phyloP scores from a whole-genome alignment of 2,329 filamentous ascomycete genomes.

The Xylogone sp. region DNA sequence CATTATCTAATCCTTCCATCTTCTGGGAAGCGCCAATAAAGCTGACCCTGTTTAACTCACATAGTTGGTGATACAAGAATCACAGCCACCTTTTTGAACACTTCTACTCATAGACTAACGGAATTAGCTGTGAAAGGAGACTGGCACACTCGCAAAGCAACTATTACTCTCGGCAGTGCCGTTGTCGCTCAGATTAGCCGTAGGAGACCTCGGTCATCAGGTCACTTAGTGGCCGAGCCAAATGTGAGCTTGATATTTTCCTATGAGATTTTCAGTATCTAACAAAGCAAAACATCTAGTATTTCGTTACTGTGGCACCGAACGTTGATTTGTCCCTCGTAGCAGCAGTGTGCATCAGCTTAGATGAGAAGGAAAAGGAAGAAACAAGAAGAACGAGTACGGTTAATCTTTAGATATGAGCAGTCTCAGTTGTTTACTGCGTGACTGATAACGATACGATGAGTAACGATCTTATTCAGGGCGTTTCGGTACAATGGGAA shows the following conservation, averaged over 20 bases:
- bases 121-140: conserved; percentile 56
- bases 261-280: background rate
- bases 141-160: conserved; percentile 53
- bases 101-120: conserved; percentile 36
- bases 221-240: no score
- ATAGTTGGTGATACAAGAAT: conserved; percentile 52
- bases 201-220: conserved; percentile 21
- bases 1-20: background rate
- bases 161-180: conserved; percentile 46
- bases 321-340: conserved; percentile 64
- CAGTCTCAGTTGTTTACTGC: background rate
- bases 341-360: conserved; percentile 61
- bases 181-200: conserved; percentile 50
- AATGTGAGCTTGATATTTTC: background rate
- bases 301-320: conserved; percentile 59
- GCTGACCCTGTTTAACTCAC: background rate
- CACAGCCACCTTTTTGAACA: conserved; percentile 53
- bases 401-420: background rate
- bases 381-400: conserved; percentile 8
- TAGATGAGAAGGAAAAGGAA: conserved; percentile 64
- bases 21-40: no score
- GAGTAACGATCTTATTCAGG: no score
- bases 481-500: no score
- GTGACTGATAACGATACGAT: background rate
- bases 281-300: conserved; percentile 26